Conservation (phyloP, 2,329 filamentous ascomycete species). For the Alternaria viburni region DNA sequence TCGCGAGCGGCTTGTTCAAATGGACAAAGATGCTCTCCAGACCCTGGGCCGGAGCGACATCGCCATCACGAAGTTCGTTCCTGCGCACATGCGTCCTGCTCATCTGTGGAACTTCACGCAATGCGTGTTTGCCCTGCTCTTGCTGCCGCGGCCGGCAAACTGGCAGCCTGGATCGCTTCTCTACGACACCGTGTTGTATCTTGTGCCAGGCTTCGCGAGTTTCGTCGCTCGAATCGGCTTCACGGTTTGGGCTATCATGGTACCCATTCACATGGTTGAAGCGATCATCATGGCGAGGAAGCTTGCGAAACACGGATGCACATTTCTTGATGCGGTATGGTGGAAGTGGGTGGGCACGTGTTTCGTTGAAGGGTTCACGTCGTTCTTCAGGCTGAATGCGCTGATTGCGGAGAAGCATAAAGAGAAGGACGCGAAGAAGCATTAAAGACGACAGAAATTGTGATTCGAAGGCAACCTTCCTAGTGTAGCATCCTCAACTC, state of each 20-base stretch:
- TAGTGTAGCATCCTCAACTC: not conserved
- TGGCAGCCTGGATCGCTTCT: conserved; percentile 43
- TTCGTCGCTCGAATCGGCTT: conserved; percentile 67
- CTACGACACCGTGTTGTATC: conserved; percentile 53
- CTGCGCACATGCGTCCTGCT: conserved; percentile 52
- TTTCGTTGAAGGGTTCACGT: conserved; percentile 61
- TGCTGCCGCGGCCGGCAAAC: conserved; percentile 37
- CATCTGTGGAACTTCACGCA: conserved; percentile 63
- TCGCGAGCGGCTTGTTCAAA: conserved; percentile 72
- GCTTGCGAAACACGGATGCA: conserved; percentile 60
- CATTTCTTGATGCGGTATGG: conserved; percentile 56
- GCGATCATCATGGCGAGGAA: conserved; percentile 56
- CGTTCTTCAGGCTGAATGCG: conserved; percentile 50
- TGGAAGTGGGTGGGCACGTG: conserved; percentile 60
- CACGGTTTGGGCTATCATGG: conserved; percentile 63
- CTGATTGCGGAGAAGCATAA: conserved; percentile 33
- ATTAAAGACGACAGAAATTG: conserved; percentile 15
- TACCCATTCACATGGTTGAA: conserved; percentile 72
- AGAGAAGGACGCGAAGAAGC: conserved; percentile 45
- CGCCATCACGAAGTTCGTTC: conserved; percentile 60
- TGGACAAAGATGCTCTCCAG: conserved; percentile 68
- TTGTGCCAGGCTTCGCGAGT: conserved; percentile 61
- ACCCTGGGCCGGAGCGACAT: conserved; percentile 67
- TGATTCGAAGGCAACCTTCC: not conserved
- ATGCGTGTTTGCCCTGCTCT: conserved; percentile 39